These are phyloP conservation scores for Umbelopsis sp. DNA, from an alignment of 192 early-diverging fungal species.

Conservation along the genomic window DNA sequence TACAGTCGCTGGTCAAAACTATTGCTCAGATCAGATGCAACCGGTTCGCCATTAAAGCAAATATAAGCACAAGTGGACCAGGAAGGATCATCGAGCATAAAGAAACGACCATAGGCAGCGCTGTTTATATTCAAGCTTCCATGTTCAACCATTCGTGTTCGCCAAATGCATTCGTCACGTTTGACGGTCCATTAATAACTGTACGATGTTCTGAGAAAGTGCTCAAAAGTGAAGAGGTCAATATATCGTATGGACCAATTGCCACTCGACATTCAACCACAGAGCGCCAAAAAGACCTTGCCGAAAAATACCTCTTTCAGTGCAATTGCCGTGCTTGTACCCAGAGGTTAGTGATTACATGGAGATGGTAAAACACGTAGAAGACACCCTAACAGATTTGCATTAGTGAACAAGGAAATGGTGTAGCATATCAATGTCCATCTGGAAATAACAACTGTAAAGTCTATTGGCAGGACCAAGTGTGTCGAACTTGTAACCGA, in stretches of 20 bases:
- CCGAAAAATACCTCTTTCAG: not conserved
- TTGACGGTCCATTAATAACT: not conserved
- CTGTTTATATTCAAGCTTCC: not conserved
- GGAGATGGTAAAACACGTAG: not conserved
- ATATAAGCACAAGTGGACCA: not conserved
- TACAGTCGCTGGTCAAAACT: not conserved
- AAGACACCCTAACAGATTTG: not conserved
- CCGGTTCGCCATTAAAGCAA: not conserved
- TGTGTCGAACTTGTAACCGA: not conserved
- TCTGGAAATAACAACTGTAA: not conserved
- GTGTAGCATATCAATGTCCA: not conserved
- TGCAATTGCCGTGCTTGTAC: not conserved
- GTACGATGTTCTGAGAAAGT: not conserved
- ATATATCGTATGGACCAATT: not conserved
- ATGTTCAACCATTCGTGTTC: conserved; percentile 12
- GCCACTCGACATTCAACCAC: not conserved
- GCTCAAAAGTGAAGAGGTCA: not conserved
- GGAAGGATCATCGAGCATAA: not conserved
- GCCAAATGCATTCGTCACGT: conserved; percentile 2
- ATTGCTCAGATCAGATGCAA: conserved; percentile 10
- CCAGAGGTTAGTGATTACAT: not conserved
- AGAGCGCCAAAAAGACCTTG: not conserved
- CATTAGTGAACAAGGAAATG: not conserved
- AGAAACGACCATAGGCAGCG: not conserved
- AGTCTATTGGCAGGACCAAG: not conserved